Base-by-base conservation (phyloP, 768 basidiomycete species). In the Tephrocybe sp. region DNA sequence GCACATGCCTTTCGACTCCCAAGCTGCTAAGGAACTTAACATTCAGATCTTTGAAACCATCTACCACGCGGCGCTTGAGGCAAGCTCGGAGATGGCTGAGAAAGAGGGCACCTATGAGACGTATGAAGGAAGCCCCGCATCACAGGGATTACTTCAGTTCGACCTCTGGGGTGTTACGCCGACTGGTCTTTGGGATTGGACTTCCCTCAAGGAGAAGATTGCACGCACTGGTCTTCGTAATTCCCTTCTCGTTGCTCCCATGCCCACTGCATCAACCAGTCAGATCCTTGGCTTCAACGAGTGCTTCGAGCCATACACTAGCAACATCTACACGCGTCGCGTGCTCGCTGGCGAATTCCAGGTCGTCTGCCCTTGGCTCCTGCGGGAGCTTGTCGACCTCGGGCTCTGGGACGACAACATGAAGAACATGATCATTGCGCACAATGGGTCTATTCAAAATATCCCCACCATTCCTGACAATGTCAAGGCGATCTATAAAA, bases 261-360 rank as follows among this genome's bases (percentile, higher is more conserved):
- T 99, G 97, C 97, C 97, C 1, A 99, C 97, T 25, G 97, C 97
- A 1, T 95, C 93, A 19, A 99, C 97, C 2, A 93, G 90, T 68
- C 97, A 98, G 72, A 99, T 99, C 60, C 78, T 98, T 43, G 97
- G 97, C 36, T 89, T 89, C 76, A 99, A 98, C 68, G 97, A 98
- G 61, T 98, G 95, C 70, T 98, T 99, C 68, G 97, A 99, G 71
- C 94, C 97, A 1, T 99, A 98, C 69, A 98, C 16, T 39, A 94
- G 94, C 64, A 98, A 97, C 75, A 95, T 98, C 64, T 98, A 99
- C 69, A 95, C 94, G 42, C 94, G 97, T 46, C 94, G 95, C 62
- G 97, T 98, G 13, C 84, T 99, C n/a, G 93, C 95, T 24, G 97
- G 97, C 44, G 97, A 99, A 75, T 99, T 99, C 88, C 95, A 97